Evolutionary conservation across 202 grass and related monocot genomes (phyloP), one percentile per base, ranked within the genome.

Genomic region (Carex arenaria): DNA sequence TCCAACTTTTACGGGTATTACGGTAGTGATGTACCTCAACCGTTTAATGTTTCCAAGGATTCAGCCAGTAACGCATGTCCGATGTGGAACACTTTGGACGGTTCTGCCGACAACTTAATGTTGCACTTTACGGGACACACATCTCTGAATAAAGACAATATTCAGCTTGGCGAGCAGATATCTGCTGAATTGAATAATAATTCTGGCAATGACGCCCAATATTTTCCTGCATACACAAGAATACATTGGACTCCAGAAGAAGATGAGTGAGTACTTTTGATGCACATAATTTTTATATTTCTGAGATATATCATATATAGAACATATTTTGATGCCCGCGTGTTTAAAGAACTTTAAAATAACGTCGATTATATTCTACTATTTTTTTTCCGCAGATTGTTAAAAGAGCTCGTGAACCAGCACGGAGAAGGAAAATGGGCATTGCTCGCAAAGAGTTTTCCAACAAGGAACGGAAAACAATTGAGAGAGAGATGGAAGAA

Each of bases 401-500:
- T 91, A n/a, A 91, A 31, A 43, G 59, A 49, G 23, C 78, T 90
- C 69, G 85, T 91, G 36, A 28, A 0, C 1, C 18, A 6, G 0
- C 28, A 70, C 47, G 92, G 89, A 18, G 87, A 87, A 18, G 51
- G 42, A 20, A 94, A 60, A 54, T 91, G 92, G 89, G 28, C 62
- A 2, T 1, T 62, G n/a, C 78, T 94, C 62, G 83, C 87, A 45
- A 13, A 79, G 10, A 32, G 14, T 36, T 77, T 94, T 14, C 85
- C 74, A 0, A 79, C 65, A 22, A 79, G 92, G 53, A 88, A 86
- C 15, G 87, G 87, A 22, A 94, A 91, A 84, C 87, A 91, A 4
- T 89, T 89, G 2, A 86, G 87, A 69, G 89, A 86, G 34, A 72
- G 92, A 68, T 94, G 92, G 89, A 90, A 80, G 19, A 91, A 94